Evolutionary conservation across 805 yeast genomes (phyloP).

Genomic region (Nakazawaea anatomiae): DNA sequence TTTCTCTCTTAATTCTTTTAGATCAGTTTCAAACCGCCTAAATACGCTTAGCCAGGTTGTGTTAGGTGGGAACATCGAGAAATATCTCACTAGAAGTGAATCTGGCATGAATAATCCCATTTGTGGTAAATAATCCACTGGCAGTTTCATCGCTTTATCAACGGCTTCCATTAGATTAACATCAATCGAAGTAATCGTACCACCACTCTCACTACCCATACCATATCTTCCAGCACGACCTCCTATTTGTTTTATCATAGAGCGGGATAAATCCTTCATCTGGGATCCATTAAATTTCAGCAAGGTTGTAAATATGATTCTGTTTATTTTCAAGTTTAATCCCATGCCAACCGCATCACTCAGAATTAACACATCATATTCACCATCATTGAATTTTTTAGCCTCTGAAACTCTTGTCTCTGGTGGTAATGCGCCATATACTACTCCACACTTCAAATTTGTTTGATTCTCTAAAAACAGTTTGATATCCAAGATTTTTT

Average conservation of each 20-base stretch:
- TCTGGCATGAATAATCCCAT: slow-evolving; percentile 84
- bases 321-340: slow-evolving; percentile 72
- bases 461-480: slow-evolving; percentile 62
- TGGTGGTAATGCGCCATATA: slow-evolving; percentile 95
- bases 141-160: slow-evolving; percentile 39
- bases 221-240: slow-evolving; percentile 91
- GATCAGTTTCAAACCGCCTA: slow-evolving; percentile 38
- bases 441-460: slow-evolving; percentile 69
- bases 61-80: slow-evolving; percentile 52
- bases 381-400: slow-evolving; percentile 66
- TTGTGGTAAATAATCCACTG: slow-evolving; percentile 43
- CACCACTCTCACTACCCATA: slow-evolving; percentile 18
- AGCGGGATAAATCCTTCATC: slow-evolving; percentile 42
- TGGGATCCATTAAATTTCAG: slow-evolving; percentile 66
- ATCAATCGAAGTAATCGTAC: slow-evolving; percentile 51
- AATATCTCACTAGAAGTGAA: slow-evolving; percentile 58
- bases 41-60: slow-evolving; percentile 42
- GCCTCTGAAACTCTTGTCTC: slow-evolving; percentile 90
- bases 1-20: slow-evolving; percentile 16
- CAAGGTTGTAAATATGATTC: slow-evolving; percentile 69
- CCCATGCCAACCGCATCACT: slow-evolving; percentile 99
- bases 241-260: slow-evolving; percentile 85
- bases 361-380: slow-evolving; percentile 80
- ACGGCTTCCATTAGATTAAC: slow-evolving; percentile 39
- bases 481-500: slow-evolving; percentile 62